phyloP scores from a whole-genome alignment of 2,329 filamentous ascomycete species.

The Fusarium fracticaudum region DNA sequence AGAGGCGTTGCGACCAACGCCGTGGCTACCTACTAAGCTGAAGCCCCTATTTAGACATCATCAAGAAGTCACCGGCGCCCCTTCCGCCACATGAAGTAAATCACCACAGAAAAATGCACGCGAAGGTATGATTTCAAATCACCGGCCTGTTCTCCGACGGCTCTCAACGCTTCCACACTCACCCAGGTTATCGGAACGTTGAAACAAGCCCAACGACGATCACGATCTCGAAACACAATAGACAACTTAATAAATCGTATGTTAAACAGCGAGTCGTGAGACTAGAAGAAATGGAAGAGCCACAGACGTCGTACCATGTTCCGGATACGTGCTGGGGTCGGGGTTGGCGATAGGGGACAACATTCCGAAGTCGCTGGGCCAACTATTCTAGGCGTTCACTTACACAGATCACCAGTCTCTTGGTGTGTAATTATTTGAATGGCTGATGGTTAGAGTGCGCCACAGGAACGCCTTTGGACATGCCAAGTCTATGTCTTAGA shows the following conservation, averaged over 20 bases:
- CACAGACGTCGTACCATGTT: neutral
- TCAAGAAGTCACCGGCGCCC: neutral
- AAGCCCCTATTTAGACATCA: neutral
- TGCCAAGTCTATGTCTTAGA: neutral
- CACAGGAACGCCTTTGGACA: neutral
- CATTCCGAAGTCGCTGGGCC: slow-evolving; percentile 8
- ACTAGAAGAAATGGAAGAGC: slow-evolving; percentile 1
- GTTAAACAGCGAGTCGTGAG: rapidly evolving
- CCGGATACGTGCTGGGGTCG: slow-evolving; percentile 27
- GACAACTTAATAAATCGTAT: neutral
- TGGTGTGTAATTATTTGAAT: neutral
- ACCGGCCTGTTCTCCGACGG: rapidly evolving
- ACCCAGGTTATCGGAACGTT: neutral
- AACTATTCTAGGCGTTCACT: neutral
- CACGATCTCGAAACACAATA: neutral
- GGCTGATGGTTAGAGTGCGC: neutral
- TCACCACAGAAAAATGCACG: neutral
- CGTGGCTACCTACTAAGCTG: neutral
- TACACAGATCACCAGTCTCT: neutral
- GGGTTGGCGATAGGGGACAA: neutral
- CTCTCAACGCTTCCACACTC: neutral
- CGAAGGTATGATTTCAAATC: neutral
- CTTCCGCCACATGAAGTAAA: neutral
- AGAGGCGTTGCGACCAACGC: neutral
- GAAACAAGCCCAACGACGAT: neutral